These are phyloP conservation scores for Diaporthe capsici DNA, from an alignment of 2,329 filamentous ascomycete species.

Conservation along the genomic window DNA sequence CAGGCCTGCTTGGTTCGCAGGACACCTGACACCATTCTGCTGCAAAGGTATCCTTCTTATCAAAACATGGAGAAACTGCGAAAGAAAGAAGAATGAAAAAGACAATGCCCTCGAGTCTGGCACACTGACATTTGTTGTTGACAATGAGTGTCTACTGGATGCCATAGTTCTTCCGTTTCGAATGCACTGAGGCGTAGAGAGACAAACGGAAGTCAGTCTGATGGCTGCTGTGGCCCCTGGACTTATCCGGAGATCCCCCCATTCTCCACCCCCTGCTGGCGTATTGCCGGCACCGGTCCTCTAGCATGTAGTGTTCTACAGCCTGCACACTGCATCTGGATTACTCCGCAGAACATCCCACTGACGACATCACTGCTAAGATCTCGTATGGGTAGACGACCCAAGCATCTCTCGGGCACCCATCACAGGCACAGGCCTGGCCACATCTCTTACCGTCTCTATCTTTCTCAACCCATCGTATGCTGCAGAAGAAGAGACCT, in stretches of 20 bases:
- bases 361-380: constrained; percentile 29
- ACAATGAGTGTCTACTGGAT: neutral
- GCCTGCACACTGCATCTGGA: constrained; percentile 16
- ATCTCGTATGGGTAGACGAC: constrained; percentile 7
- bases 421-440: constrained; percentile 16
- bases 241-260: constrained; percentile 26
- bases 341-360: constrained; percentile 32
- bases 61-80: neutral
- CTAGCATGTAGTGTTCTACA: neutral
- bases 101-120: neutral
- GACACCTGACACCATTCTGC: neutral
- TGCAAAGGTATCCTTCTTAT: neutral
- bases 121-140: neutral
- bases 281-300: constrained; percentile 15
- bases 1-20: neutral
- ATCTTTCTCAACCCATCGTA: neutral
- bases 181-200: neutral
- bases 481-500: neutral
- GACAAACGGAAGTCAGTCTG: too few relatives aligned
- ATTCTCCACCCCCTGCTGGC: neutral
- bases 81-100: neutral
- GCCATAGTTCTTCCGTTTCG: neutral
- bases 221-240: constrained; percentile 15
- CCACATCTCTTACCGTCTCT: neutral
- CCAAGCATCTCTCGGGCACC: constrained; percentile 24